Evolutionary conservation across 2,329 filamentous ascomycete genomes (phyloP), one percentile per base, ranked within the genome.

Genomic region (Biscogniauxia sp.): DNA sequence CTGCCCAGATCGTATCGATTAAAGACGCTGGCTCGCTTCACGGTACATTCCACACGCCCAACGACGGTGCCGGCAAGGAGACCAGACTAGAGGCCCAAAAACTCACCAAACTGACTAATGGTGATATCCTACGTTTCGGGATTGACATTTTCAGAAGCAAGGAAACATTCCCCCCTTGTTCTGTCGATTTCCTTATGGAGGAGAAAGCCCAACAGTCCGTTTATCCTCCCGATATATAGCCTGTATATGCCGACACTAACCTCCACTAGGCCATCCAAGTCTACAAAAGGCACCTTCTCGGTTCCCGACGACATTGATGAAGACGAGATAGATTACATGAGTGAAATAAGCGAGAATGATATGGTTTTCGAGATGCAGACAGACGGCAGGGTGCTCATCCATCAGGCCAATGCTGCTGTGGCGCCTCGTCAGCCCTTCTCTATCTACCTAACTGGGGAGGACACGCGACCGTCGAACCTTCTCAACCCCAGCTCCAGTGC

Each of bases 11-110:
- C 23, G 68, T 85, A 0, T 74, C 72, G 51, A 69, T 86, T 45
- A 74, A 70, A 26, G 84, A 86, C 57, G 68, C 72, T 0, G 74
- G 75, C 1, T 85, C 83, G 0, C 77, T 85, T 1, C 84, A 86
- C 60, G 84, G 84, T 0, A 85, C 83, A 0, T 83, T 74, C 49
- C 64, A 79, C 51, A 83, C 81, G 4, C 60, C 59, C 13, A 61
- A 61, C 25, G 56, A 68, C 50, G 66, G 58, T 37, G 28, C 17
- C 58, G 66, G 73, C 1, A 59, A 58, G 1, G 63, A 70, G 37
- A 59, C 62, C 0, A 64, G 61, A 17, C 49, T 80, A 2, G 17
- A 55, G 0, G 56, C 59, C 1, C 55, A 69, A 6, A 50, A 68
- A 1, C 17, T 32, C 0, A 57, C 63, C 0, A 61, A 68, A 32